phyloP scores from a whole-genome alignment of 1,139 yeast genomes.

The Taiozyma onychis region DNA sequence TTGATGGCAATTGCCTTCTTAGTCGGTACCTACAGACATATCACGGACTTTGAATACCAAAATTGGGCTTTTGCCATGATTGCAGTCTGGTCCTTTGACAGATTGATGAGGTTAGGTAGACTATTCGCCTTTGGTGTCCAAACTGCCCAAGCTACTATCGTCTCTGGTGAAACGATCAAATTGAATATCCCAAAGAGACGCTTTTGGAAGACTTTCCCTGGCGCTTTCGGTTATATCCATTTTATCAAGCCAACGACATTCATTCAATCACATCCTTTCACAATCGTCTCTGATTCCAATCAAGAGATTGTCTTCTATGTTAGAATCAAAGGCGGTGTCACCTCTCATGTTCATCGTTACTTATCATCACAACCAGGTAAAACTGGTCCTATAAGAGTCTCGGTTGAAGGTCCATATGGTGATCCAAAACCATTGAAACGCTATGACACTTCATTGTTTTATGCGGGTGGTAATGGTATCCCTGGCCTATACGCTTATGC shows the following conservation, averaged over 20 bases:
- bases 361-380: conserved; percentile 17
- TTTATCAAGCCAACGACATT: conserved; percentile 38
- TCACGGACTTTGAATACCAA: conserved; percentile 30
- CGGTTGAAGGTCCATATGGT: conserved; percentile 60
- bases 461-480: conserved; percentile 70
- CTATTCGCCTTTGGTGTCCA: conserved; percentile 28
- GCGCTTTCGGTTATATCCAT: conserved; percentile 31
- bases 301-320: conserved; percentile 34
- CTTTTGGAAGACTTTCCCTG: conserved; percentile 29
- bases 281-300: conserved; percentile 29
- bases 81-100: conserved; percentile 32
- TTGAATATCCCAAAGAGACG: conserved; percentile 25
- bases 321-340: conserved; percentile 44
- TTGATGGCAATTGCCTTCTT: conserved; percentile 46
- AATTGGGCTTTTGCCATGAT: conserved; percentile 15
- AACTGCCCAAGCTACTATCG: conserved; percentile 38
- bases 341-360: conserved; percentile 31
- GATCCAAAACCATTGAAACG: conserved; percentile 43
- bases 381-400: conserved; percentile 25
- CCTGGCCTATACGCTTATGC: conserved; percentile 41
- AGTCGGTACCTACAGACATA: conserved; percentile 53
- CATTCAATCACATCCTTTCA: conserved; percentile 55
- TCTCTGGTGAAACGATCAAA: conserved; percentile 40
- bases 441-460: conserved; percentile 45
- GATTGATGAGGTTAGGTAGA: conserved; percentile 27